phyloP scores from a whole-genome alignment of 2,329 filamentous ascomycete genomes.

The Phyllosticta ampelicida region DNA sequence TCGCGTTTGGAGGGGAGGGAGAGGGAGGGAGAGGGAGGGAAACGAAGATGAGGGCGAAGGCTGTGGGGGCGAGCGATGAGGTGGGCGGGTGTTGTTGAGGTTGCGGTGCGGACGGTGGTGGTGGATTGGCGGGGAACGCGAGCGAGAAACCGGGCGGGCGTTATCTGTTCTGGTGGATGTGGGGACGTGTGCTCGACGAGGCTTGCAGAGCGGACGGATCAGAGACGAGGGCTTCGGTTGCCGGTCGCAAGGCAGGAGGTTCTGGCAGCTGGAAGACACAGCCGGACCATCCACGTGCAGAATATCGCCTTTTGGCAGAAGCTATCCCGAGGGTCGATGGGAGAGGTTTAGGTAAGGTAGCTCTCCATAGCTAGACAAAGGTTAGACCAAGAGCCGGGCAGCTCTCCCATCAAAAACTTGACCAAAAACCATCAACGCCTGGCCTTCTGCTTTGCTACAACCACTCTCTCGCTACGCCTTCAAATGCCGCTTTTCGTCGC shows the following conservation, averaged over 20 bases:
- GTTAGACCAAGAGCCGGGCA: too few species aligned
- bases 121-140: conserved; percentile 10
- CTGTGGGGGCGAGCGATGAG: not conserved
- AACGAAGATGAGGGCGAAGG: not conserved
- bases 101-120: not conserved
- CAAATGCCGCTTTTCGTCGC: not conserved
- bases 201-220: not conserved
- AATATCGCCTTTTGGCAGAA: not conserved
- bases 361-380: not conserved
- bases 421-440: not conserved
- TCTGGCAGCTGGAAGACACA: not conserved
- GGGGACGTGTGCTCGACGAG: not conserved
- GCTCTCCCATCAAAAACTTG: not conserved
- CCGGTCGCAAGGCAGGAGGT: not conserved
- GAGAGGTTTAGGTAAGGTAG: not conserved
- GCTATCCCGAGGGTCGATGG: not conserved
- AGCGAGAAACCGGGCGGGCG: conserved; percentile 1
- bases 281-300: not conserved
- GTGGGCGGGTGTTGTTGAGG: conserved; percentile 4
- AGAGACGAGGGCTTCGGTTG: too few species aligned
- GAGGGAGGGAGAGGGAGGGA: not conserved
- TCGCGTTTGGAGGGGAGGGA: not conserved
- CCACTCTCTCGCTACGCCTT: not conserved
- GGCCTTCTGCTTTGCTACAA: not conserved
- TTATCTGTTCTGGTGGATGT: conserved; percentile 6